These are phyloP conservation scores for Pseudovirgaria hyperparasitica DNA, from an alignment of 2,329 filamentous ascomycete genomes.

Conservation along the genomic window DNA sequence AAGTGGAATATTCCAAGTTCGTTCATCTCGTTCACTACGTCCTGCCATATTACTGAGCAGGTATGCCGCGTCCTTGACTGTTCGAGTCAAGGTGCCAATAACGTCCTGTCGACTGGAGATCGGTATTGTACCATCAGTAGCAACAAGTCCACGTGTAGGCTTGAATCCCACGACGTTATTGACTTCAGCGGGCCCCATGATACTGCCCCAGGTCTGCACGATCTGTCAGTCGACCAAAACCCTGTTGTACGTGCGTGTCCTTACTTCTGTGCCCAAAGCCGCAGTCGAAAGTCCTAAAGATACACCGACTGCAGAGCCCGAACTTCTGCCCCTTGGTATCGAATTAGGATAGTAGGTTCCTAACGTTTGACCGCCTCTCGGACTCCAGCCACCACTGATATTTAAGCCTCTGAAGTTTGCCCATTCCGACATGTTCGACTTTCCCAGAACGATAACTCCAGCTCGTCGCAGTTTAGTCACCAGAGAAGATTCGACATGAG, in stretches of 20 bases:
- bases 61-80: slow-evolving; percentile 46
- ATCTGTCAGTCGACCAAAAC: too few species aligned
- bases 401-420: slow-evolving; percentile 48
- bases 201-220: slow-evolving; percentile 46
- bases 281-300: slow-evolving; percentile 48
- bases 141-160: slow-evolving; percentile 51
- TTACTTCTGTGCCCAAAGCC: slow-evolving; percentile 44
- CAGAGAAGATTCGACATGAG: slow-evolving; percentile 45
- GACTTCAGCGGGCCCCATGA: slow-evolving; percentile 41
- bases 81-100: slow-evolving; percentile 44
- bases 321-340: slow-evolving; percentile 50
- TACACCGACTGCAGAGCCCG: slow-evolving; percentile 47
- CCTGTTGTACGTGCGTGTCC: too few species aligned
- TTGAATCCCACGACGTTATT: slow-evolving; percentile 54
- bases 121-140: slow-evolving; percentile 50
- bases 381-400: slow-evolving; percentile 50
- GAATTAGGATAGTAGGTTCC: slow-evolving; percentile 49
- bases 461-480: slow-evolving; percentile 46
- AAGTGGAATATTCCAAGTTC: slow-evolving; percentile 46
- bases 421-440: slow-evolving; percentile 54
- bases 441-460: slow-evolving; percentile 53
- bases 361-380: slow-evolving; percentile 48
- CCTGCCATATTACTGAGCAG: slow-evolving; percentile 47
- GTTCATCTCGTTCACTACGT: slow-evolving; percentile 40
- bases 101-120: slow-evolving; percentile 46